A percentile compares a stretch with the other conserved stretches of the same genome.
Evolutionary conservation across 176 grass and related monocot genomes (phyloP).

Genomic region (Cocos nucifera): DNA sequence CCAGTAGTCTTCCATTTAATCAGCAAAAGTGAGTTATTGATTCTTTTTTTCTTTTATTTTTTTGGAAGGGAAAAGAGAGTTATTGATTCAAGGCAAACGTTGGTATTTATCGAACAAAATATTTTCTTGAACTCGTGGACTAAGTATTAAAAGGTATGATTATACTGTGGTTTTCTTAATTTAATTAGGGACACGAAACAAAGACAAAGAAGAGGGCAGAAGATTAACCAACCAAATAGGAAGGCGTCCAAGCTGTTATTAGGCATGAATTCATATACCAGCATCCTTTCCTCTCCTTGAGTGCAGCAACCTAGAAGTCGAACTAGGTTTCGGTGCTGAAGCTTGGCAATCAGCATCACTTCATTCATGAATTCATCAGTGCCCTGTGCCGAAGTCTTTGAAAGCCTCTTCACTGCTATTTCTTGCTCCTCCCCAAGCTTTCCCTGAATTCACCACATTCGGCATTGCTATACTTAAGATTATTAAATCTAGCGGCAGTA

Average conservation of each 20-base stretch:
- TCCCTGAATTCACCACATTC: constrained; percentile 36
- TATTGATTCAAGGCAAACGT: no score
- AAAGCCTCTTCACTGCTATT: constrained; percentile 71
- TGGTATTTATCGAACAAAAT: no score
- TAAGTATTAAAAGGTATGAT: no score
- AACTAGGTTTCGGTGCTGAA: constrained; percentile 68
- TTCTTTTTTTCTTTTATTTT: no score
- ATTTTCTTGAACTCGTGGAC: no score
- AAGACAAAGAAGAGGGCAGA: background rate
- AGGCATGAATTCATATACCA: constrained; percentile 22
- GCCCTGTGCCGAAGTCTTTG: constrained; percentile 45
- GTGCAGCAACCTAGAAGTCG: constrained; percentile 55
- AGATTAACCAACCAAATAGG: constrained; percentile 34
- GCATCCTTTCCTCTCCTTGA: constrained; percentile 49
- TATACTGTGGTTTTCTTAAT: no score
- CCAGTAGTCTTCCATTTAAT: no score
- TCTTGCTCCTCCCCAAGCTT: constrained; percentile 47
- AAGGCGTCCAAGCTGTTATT: constrained; percentile 69
- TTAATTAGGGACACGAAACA: no score
- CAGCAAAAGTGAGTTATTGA: no score
- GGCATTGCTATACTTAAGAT: background rate
- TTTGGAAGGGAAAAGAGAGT: no score
- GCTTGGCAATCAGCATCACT: constrained; percentile 45
- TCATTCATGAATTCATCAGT: constrained; percentile 71
- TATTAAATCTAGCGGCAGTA: no score